Evolutionary conservation across 805 yeast genomes (phyloP), one percentile per base, ranked within the genome.

Genomic region (Metschnikowia kofuensis): DNA sequence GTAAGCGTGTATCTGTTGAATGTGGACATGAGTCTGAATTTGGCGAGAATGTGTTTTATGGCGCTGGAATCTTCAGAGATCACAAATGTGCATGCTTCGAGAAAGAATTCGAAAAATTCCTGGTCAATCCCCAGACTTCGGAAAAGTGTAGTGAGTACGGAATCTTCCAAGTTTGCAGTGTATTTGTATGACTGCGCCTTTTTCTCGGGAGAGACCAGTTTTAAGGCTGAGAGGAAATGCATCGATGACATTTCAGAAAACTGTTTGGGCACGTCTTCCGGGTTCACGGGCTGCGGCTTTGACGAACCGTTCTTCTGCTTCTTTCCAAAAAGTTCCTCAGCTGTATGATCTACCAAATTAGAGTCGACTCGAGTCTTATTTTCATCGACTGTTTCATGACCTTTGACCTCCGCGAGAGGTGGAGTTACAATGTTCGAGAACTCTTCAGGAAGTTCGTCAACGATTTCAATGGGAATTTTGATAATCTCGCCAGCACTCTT

Each of bases 51-150:
- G 36, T 16, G 50, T 44, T 6, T 56, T 51, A 7, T 42, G 4
- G 34, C 35, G 35, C 11, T 36, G 7, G 32, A n/a, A 4, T 48
- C 45, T 12, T 44, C 29, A 4, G 16, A 14, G n/a, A 35, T 32
- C 10, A 45, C 44, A 6, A 60, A 55, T 31, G 59, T 52, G 1
- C 53, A 52, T 7, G 85, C 77, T 29, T 76, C 78, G 8, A 82
- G 42, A 47, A 69, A 75, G 50, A 79, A 75, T n/a, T 66, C 67
- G 7, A 82, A 60, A 49, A 77, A 72, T 11, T 73, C 77, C 0
- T 75, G 55, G 35, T 82, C 87, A 1, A 83, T 60, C 1, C 83
- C 84, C 9, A 76, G 69, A 4, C 57, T 46, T 7, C 59, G 55
- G 47, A 78, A 82, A 2, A 76, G 50, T 10, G 57, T 55, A 1